Evolutionary conservation across 2,329 filamentous ascomycete species (phyloP), one percentile per base, ranked within the genome.

Genomic region (Calonectria montana): DNA sequence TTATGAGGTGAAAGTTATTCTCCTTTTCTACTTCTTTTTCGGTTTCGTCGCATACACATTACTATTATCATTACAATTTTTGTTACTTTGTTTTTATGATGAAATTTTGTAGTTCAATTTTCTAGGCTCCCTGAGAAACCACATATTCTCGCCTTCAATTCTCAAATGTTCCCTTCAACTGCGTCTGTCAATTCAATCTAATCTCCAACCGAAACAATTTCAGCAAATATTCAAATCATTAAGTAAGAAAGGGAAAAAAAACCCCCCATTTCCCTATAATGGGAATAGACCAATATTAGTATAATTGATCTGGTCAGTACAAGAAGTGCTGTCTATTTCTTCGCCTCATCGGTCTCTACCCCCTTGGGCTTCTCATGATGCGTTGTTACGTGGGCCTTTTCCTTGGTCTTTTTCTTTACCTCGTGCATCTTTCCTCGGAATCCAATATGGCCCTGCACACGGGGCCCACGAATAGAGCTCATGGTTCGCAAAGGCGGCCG

Each of bases 401-500:
- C 70, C 66, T 78, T 76, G 18, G 79, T 73, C 55, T 73, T 77
- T 62, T 79, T 78, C 68, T 80, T 82, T n/a, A 74, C 71, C 12
- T 77, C 71, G 39, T 77, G 79, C 76, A 82, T 77, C 39, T 73
- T 74, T 37, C 73, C 76, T 23, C 77, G 74, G 73, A 82, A 82
- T 13, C 80, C 80, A 59, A 80, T 77, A 15, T 81, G 80, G 63
- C 78, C 75, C 31, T 79, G 77, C 6, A 81, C 79, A 3, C 80
- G 78, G 2, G 76, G 78, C 7, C 80, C 80, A 23, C 80, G 77
- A 29, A 82, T 71, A 18, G 80, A 80, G 53, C 80, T 82, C 75
- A 81, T 80, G 62, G 79, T 71, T 31, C 80, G 76, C 63, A 81
- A 67, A 27, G 80, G 79, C 18, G 72, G 75, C 16, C 71, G 69